Evolutionary conservation across 192 early-diverging fungal species (phyloP), one percentile per base, ranked within the genome.

Genomic region (Oehlia diaphana): DNA sequence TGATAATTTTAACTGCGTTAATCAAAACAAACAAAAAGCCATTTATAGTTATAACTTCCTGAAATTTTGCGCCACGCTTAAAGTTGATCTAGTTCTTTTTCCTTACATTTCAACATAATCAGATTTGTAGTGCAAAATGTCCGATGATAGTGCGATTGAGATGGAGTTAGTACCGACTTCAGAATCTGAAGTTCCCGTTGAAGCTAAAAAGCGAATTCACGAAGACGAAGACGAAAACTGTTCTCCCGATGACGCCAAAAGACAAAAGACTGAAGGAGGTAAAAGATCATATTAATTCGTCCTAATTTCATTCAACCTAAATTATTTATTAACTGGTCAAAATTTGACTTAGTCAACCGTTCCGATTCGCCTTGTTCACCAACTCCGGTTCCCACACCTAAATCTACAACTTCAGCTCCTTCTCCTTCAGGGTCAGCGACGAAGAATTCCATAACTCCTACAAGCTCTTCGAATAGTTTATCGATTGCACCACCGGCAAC

Each of bases 201-300:
- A 73, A 31, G n/a, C 33, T 53, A 73, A 73, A 44, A 73, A 73
- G n/a, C 42, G 71, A 73, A 53, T 50, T 10, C 71, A 67, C 33
- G 65, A 67, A 12, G 26, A 26, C n/a, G 65, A 73, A 26, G 49
- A 72, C 39, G 31, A 73, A 12, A 53, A 9, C n/a, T 50, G 23
- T 26, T 16, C 39, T 6, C 26, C 42, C 16, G 71, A 73, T 50
- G 71, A 73, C 71, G 16, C 71, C 19, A 73, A 73, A 73, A 73
- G 71, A 23, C 21, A 28, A 73, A 73, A 73, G 12, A 67, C 14
- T 33, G 65, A 67, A 28, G 65, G 65, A 31, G 23, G 23, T 31
- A 31, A 66, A 66, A 66, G 10, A 28, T 26, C 0, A 66, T 26
- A 14, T 33, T 14, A 31, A 5, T 31, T 66, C 1, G 64, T 33